These are phyloP conservation scores for Aristolochia contorta DNA, from an alignment of 164 flowering plant genomes.

Conservation along the genomic window DNA sequence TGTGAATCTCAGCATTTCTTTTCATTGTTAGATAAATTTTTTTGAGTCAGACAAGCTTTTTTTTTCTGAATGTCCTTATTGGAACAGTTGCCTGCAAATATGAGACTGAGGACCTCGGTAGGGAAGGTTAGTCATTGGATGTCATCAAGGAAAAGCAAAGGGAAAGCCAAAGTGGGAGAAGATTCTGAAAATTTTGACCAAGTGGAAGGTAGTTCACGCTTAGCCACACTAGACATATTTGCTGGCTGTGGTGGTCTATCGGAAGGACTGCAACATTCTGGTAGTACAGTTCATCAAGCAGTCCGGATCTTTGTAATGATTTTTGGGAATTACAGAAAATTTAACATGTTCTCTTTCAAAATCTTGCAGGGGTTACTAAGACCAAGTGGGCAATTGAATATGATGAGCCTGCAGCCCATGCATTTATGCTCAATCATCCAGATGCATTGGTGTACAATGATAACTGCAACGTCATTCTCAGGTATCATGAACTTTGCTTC, in stretches of 20 bases:
- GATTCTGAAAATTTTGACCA: slow-evolving; percentile 10
- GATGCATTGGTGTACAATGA: slow-evolving; percentile 48
- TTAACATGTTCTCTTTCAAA: slow-evolving; percentile 6
- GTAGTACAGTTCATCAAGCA: slow-evolving; percentile 17
- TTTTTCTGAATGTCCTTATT: neutral
- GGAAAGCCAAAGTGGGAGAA: slow-evolving; percentile 68
- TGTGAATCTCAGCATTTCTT: no score
- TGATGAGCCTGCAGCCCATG: slow-evolving; percentile 88
- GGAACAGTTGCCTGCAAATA: slow-evolving; percentile 55
- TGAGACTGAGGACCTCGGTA: slow-evolving; percentile 34
- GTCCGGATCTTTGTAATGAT: neutral
- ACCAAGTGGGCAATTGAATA: slow-evolving; percentile 99
- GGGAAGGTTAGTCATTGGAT: slow-evolving; percentile 24
- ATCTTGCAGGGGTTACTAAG: slow-evolving; percentile 46
- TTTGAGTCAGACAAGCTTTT: no score
- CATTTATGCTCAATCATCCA: slow-evolving; percentile 79
- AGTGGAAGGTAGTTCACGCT: slow-evolving; percentile 18
- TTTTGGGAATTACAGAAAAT: neutral
- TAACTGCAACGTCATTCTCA: slow-evolving; percentile 86
- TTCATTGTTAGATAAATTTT: no score
- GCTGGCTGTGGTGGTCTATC: slow-evolving; percentile 99
- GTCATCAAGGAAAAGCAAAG: slow-evolving; percentile 60
- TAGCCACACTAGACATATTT: slow-evolving; percentile 90
- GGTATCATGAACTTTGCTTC: slow-evolving; percentile 17
- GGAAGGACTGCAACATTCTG: slow-evolving; percentile 71